Percentiles rank a stretch among this genome's conserved stretches.
These are phyloP conservation scores for Macrophomina phaseolina DNA, from an alignment of 2,329 filamentous ascomycete genomes.

Conservation along the genomic window DNA sequence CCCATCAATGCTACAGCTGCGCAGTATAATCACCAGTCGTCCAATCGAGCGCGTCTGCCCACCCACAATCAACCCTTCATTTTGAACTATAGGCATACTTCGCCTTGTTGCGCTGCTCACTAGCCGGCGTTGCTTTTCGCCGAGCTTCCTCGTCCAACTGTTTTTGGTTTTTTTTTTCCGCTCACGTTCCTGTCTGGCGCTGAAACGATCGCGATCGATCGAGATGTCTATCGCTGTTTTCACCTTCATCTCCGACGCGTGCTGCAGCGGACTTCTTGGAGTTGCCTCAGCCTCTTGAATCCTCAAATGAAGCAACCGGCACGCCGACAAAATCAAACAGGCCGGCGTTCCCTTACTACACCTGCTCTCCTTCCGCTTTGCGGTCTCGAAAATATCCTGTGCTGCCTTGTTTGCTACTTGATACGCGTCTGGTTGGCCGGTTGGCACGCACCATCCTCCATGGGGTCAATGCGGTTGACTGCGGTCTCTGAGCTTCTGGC, in stretches of 20 bases:
- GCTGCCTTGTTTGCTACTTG: constrained; percentile 20
- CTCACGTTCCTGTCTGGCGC: constrained; percentile 3
- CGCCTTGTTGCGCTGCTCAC: background rate
- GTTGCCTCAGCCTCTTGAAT: constrained; percentile 15
- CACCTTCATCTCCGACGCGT: constrained; percentile 16
- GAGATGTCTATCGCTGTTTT: constrained; percentile 20
- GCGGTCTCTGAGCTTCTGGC: constrained; percentile 24
- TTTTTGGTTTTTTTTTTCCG: constrained; percentile 3
- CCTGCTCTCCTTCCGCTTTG: constrained; percentile 15
- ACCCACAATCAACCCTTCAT: background rate
- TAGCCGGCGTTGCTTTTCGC: constrained; percentile 20
- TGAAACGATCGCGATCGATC: constrained; percentile 22
- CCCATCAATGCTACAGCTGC: background rate
- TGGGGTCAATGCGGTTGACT: constrained; percentile 19
- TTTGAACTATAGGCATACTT: constrained; percentile 3
- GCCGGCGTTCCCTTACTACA: constrained; percentile 8
- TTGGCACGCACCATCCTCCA: constrained; percentile 15
- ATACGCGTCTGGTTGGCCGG: constrained; percentile 1
- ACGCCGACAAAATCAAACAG: constrained; percentile 13
- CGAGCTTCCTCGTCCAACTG: constrained; percentile 11
- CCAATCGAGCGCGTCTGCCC: constrained; percentile 8
- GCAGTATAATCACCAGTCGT: constrained; percentile 15
- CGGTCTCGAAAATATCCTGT: background rate
- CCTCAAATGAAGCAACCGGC: constrained; percentile 14
- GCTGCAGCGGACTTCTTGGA: constrained; percentile 3